Conservation (phyloP, 2,329 filamentous ascomycete species). For the Botrytis tulipae region DNA sequence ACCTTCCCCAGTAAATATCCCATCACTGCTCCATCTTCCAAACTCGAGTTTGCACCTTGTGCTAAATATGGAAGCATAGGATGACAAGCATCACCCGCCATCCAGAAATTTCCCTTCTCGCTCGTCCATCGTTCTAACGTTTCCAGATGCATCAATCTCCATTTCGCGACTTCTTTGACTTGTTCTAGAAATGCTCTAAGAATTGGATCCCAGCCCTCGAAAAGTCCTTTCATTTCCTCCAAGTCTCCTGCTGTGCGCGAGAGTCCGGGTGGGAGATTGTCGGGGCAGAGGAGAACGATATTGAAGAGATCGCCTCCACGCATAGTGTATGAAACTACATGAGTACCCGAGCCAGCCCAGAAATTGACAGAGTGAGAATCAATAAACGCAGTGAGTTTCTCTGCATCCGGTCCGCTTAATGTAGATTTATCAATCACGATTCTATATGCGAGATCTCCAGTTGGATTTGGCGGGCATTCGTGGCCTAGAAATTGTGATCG, state of each 20-base stretch:
- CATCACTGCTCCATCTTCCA: conserved; percentile 67
- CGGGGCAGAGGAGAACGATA: conserved; percentile 63
- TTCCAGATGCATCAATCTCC: conserved; percentile 61
- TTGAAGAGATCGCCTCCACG: conserved; percentile 60
- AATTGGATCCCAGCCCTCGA: conserved; percentile 64
- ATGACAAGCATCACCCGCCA: conserved; percentile 59
- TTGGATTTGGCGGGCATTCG: conserved; percentile 52
- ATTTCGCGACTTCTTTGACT: conserved; percentile 63
- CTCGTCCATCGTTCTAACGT: conserved; percentile 34
- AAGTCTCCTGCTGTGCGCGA: conserved; percentile 52
- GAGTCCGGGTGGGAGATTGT: conserved; percentile 56
- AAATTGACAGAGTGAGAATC: conserved; percentile 47
- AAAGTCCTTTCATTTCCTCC: conserved; percentile 60
- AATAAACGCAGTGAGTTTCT: conserved; percentile 46
- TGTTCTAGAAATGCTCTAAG: conserved; percentile 44
- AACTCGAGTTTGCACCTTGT: conserved; percentile 64
- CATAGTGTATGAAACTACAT: conserved; percentile 59
- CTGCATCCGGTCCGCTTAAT: conserved; percentile 47
- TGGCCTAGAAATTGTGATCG: conserved; percentile 49
- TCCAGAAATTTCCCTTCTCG: conserved; percentile 30
- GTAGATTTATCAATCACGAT: conserved; percentile 53
- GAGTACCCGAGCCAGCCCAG: conserved; percentile 49
- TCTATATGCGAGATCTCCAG: conserved; percentile 64
- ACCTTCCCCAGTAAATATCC: conserved; percentile 56
- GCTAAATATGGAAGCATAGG: conserved; percentile 63